phyloP scores from a whole-genome alignment of 768 basidiomycete genomes.

The Galerina marginata region DNA sequence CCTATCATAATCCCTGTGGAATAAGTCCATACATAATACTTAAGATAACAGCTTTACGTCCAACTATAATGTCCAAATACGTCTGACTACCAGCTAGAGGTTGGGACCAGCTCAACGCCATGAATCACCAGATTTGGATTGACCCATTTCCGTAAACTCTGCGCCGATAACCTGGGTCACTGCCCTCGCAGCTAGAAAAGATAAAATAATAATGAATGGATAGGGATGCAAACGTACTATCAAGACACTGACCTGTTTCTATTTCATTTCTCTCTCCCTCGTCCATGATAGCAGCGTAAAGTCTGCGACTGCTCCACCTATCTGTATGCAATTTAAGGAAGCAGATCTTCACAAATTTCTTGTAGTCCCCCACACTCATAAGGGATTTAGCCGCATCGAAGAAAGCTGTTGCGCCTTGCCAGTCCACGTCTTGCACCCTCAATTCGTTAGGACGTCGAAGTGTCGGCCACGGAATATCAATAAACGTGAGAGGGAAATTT shows the following conservation, averaged over 20 bases:
- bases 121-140: too few species aligned
- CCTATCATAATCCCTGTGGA: too few species aligned
- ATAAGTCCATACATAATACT: too few species aligned
- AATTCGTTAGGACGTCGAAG: constrained; percentile 57
- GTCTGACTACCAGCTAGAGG: too few species aligned
- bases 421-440: constrained; percentile 70
- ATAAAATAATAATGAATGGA: background rate
- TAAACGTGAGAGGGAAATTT: constrained; percentile 55
- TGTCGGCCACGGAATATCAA: constrained; percentile 80
- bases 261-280: constrained; percentile 61
- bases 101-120: too few species aligned
- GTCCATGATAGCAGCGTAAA: constrained; percentile 63
- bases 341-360: constrained; percentile 68
- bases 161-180: constrained; percentile 26
- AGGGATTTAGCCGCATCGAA: constrained; percentile 57
- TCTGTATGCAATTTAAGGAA: constrained; percentile 82
- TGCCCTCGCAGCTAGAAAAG: constrained; percentile 17
- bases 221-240: background rate
- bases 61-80: too few species aligned
- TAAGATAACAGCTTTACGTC: too few species aligned
- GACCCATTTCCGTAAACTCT: constrained; percentile 17
- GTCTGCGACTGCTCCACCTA: constrained; percentile 72
- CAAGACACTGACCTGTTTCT: constrained; percentile 61
- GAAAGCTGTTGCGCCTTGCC: constrained; percentile 73
- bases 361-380: constrained; percentile 68